phyloP scores from a whole-genome alignment of 352 stramenopile species.

The Phytophthora pistaciae region DNA sequence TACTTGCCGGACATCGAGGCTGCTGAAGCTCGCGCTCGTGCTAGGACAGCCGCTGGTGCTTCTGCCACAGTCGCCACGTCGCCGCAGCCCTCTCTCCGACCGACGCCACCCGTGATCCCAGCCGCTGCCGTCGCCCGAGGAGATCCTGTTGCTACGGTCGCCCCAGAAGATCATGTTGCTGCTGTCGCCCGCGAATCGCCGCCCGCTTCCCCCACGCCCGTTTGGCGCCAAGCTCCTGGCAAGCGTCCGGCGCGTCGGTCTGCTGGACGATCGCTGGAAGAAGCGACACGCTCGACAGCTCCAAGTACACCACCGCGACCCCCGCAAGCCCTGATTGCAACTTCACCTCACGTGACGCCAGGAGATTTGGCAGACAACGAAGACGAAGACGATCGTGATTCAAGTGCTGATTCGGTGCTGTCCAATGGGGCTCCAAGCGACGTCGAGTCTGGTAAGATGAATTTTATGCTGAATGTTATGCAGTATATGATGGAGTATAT shows the following conservation, averaged over 20 bases:
- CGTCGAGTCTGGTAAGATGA: neutral
- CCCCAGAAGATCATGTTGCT: neutral
- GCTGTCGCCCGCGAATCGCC: neutral
- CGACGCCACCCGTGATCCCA: neutral
- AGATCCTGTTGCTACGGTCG: neutral
- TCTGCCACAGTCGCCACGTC: neutral
- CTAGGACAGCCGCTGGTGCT: neutral
- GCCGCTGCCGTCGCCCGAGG: neutral
- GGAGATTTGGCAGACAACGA: neutral
- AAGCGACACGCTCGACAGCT: neutral
- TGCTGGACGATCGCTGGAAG: neutral
- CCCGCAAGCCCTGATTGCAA: neutral
- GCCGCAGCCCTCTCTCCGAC: neutral
- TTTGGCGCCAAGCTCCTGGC: neutral
- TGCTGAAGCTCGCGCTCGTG: neutral
- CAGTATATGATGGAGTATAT: conserved; percentile 15
- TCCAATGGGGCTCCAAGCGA: neutral
- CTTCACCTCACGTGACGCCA: neutral
- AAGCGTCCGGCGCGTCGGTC: neutral
- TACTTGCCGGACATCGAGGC: neutral
- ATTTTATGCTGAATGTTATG: conserved; percentile 14
- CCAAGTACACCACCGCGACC: neutral
- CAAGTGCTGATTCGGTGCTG: neutral
- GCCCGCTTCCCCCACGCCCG: too few relatives aligned
- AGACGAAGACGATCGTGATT: neutral